Base-by-base conservation (phyloP, 2,329 filamentous ascomycete species). In the Xylaria arbuscula region DNA sequence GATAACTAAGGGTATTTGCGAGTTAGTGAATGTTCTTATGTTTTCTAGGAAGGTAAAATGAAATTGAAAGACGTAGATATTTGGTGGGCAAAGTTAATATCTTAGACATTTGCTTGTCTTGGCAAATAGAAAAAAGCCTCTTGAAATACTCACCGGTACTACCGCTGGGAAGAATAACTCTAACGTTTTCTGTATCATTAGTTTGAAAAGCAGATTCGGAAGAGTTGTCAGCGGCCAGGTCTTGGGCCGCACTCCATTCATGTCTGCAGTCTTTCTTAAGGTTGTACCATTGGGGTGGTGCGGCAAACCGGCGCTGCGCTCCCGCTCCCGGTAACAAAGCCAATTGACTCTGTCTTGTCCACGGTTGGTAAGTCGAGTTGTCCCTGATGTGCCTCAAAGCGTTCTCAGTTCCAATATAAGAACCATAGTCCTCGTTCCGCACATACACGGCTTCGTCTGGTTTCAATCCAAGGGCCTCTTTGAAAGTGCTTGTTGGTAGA, bases 1-100 rank as follows among this genome's bases (percentile, higher is more conserved):
- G 28, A 88, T 72, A 36, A 88, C 76, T 70, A 45, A 28, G 28
- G 28, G 28, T 10, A 34, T n/a, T 22, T 11, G n/a, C n/a, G 15
- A 5, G 51, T 74, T 77, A 61, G 75, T 73, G 7, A 69, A 67
- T 56, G 72, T 68, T 22, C 24, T 28, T 1, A 74, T 64, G 19
- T 70, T 42, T 42, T 9, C 34, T 32, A 8, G n/a, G 4, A 60
- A 62, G 24, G 66, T 54, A 45, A 50, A n/a, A 48, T 51, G 2
- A 8, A 38, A 40, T 53, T 28, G 67, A 32, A 42, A 17, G 4
- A 48, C 2, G 36, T 47, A 38, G 4, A 38, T 36, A 5, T 38
- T 5, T 11, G 6, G 13, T 11, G 28, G 28, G n/a, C 1, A 45
- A 17, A n/a, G 17, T 19, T 19, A n/a, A n/a, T n/a, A 54, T 22